A percentile compares a stretch with the other conserved stretches of the same genome.
Conservation (phyloP, 2,329 filamentous ascomycete genomes). For the Apiospora phragmitis region DNA sequence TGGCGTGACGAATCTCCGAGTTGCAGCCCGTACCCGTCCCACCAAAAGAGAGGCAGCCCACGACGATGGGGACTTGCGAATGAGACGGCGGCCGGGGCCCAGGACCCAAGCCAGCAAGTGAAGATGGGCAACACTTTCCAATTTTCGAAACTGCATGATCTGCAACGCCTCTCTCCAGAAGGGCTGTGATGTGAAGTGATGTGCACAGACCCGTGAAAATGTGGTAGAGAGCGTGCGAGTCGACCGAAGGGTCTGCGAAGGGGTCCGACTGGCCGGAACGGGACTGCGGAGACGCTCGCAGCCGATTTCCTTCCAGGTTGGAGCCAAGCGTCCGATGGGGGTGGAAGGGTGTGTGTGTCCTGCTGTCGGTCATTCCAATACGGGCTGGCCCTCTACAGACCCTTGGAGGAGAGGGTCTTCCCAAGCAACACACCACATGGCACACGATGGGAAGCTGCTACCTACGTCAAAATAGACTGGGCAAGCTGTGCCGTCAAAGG, state of each 20-base stretch:
- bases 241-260: neutral
- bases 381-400: neutral
- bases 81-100: neutral
- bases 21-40: neutral
- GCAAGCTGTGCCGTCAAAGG: neutral
- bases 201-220: neutral
- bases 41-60: slow-evolving; percentile 4
- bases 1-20: slow-evolving; percentile 1
- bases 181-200: neutral
- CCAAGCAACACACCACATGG: neutral
- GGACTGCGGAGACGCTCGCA: neutral
- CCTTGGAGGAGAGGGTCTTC: neutral
- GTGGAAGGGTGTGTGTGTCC: neutral
- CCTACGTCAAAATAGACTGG: neutral
- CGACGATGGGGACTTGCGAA: neutral
- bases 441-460: neutral
- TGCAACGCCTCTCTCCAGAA: neutral
- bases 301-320: neutral
- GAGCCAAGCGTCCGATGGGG: neutral
- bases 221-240: neutral
- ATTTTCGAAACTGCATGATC: neutral
- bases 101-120: neutral
- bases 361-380: neutral
- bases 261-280: neutral
- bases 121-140: neutral